Base-by-base conservation (phyloP, 2,329 filamentous ascomycete species). In the Colletotrichum eleusines region DNA sequence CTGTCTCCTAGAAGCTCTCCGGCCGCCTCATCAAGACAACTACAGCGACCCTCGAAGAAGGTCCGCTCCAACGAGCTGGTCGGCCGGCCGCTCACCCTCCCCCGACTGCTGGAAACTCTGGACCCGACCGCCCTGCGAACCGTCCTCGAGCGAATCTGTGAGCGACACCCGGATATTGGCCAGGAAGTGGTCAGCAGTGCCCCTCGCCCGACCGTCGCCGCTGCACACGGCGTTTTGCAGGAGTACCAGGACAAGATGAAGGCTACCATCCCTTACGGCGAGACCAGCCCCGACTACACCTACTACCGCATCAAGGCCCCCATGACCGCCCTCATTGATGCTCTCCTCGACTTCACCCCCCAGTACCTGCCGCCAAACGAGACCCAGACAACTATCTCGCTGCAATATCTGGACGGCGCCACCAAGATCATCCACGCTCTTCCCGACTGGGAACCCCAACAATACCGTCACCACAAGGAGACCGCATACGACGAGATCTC, bases 401-500 rank as follows among this genome's bases (percentile, higher is more conserved):
- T 99, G 58, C 90, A 91, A 76, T 99, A 95, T 78, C 88, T 99
- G 31, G 94, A 99, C 75, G 92, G 92, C 55, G 95, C 93, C 70
- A 99, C 96, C 40, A 91, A 95, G 74, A 89, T 98, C 67, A 92
- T 98, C 67, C 95, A 99, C 80, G 87, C 91, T 48, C 86, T 99
- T 53, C 96, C 96, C 3, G 89, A 97, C 77, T 99, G 95, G 94
- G 93, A 96, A 75, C 94, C 91, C 54, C 92, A 92, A 71, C 90
- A 94, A 73, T 92, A 98, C 82, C 95, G 95, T 74, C 89, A 97
- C 76, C 94, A 97, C 84, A 98, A 98, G 81, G 92, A 97, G 74
- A 94, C 94, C 73, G 95, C 95, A 8, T 99, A 99, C 78, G 95
- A 99, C 77, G 96, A 98, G 78, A 95, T 99, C 73, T 92, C 94